Conservation (phyloP, 805 yeast species). For the Danielia oregonensis region DNA sequence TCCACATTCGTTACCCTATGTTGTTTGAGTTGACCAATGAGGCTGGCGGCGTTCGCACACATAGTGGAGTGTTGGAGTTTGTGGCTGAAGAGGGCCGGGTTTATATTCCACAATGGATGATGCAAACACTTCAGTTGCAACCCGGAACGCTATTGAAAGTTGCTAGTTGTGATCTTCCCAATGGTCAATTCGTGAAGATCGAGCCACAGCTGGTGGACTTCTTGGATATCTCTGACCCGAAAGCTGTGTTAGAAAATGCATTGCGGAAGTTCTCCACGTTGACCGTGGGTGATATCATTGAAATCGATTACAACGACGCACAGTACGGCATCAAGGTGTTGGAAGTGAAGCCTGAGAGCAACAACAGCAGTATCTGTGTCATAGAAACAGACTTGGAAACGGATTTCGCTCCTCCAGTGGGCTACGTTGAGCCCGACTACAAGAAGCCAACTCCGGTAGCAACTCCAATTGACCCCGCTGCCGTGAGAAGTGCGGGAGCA, state of each 20-base stretch:
- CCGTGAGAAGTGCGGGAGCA: conserved; percentile 39
- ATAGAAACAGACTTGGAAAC: conserved; percentile 96
- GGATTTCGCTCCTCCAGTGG: conserved; percentile 98
- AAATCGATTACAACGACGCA: conserved; percentile 77
- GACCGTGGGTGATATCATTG: conserved; percentile 79
- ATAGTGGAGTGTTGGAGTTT: conserved; percentile 93
- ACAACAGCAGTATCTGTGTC: conserved; percentile 74
- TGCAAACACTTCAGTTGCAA: conserved; percentile 64
- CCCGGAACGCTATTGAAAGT: conserved; percentile 83
- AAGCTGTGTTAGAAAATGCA: conserved; percentile 92
- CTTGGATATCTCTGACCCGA: conserved; percentile 90
- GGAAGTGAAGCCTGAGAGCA: conserved; percentile 78
- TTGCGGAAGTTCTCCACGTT: conserved; percentile 85
- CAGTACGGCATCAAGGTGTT: conserved; percentile 76
- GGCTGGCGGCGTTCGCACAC: conserved; percentile 57
- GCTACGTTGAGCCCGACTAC: conserved; percentile 87
- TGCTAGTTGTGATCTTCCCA: conserved; percentile 71
- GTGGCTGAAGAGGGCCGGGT: conserved; percentile 96
- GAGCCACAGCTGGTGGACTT: conserved; percentile 96
- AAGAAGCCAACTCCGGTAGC: conserved; percentile 34
- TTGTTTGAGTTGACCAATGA: conserved; percentile 76
- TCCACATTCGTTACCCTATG: conserved; percentile 96
- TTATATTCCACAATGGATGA: conserved; percentile 96
- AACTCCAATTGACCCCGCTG: conserved; percentile 31
- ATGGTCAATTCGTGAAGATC: conserved; percentile 84